These are phyloP conservation scores for Akanthomyces lecanii DNA, from an alignment of 2,329 filamentous ascomycete genomes.

Conservation along the genomic window DNA sequence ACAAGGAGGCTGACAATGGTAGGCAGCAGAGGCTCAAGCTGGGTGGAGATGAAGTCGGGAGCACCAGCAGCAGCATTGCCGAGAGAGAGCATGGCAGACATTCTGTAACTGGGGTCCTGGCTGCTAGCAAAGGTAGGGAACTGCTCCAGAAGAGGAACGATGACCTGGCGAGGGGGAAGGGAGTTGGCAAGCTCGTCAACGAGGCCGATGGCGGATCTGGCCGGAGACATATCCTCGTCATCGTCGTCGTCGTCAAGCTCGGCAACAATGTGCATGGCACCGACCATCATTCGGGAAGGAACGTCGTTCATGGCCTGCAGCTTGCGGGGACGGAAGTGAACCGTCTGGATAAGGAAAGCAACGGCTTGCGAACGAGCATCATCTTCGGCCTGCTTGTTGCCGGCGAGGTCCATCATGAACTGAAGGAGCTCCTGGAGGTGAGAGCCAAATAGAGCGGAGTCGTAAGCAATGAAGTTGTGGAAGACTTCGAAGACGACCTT, in stretches of 20 bases:
- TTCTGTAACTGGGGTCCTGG: conserved; percentile 71
- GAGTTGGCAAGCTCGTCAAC: conserved; percentile 86
- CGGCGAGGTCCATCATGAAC: conserved; percentile 88
- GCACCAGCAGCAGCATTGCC: conserved; percentile 95
- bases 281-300: conserved; percentile 80
- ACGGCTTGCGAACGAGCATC: conserved; percentile 87
- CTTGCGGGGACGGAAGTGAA: conserved; percentile 91
- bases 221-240: conserved; percentile 76
- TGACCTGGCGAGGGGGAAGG: conserved; percentile 87
- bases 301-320: conserved; percentile 82
- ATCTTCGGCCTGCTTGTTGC: conserved; percentile 72
- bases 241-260: conserved; percentile 76
- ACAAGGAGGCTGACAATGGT: conserved; percentile 77
- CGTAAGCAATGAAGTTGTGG: conserved; percentile 88
- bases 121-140: conserved; percentile 77
- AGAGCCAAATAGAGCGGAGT: conserved; percentile 73
- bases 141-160: conserved; percentile 84
- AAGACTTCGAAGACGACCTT: conserved; percentile 95
- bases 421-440: conserved; percentile 87
- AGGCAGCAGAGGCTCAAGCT: conserved; percentile 81
- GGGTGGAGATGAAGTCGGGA: conserved; percentile 93
- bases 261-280: conserved; percentile 82
- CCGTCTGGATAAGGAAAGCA: conserved; percentile 87
- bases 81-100: conserved; percentile 85
- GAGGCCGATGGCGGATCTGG: conserved; percentile 77